Evolutionary conservation across 2,329 filamentous ascomycete genomes (phyloP), one percentile per base, ranked within the genome.

Genomic region (Colletotrichum sp.): DNA sequence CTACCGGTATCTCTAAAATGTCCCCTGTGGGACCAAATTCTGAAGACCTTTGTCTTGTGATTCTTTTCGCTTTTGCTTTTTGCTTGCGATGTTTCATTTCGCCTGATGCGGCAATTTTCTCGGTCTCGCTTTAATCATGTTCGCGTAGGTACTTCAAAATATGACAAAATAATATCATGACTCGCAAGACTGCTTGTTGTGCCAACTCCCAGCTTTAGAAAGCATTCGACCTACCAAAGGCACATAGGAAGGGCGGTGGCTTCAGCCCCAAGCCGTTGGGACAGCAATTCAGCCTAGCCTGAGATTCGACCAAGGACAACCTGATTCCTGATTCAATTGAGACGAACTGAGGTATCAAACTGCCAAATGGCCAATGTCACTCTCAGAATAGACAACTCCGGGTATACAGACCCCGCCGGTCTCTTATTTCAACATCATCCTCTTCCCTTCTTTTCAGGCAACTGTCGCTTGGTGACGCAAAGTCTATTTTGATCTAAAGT

Each of bases 161-260:
- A 13, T 21, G 18, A 3, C 43, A 47, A 11, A 21, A 7, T 4
- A 18, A 18, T 18, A 1, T 3, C n/a, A 47, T 47, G 43, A 47
- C 43, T 47, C 11, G 6, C 18, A 1, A 12, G 7, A 4, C 1
- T n/a, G 18, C 2, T 47, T 5, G 2, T 0, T 3, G 43, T n/a
- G n/a, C 18, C 12, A 13, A 2, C 18, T 47, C 7, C 18, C 18
- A 47, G n/a, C 43, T 47, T 47, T 47, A n/a, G 43, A 47, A 4
- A 18, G 0, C 18, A 47, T 13, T 6, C n/a, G 6, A 7, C n/a
- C 3, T 47, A 11, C 11, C 9, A 47, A 21, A 47, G 3, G 9
- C 43, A 47, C 38, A 12, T 21, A 21, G 6, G 38, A 2, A 47
- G 38, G 38, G 8, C 2, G 18, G 18, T 47, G 11, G 43, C 18